Evolutionary conservation across 345 rosid species (phyloP).

Genomic region (Eucalyptus urophylla): DNA sequence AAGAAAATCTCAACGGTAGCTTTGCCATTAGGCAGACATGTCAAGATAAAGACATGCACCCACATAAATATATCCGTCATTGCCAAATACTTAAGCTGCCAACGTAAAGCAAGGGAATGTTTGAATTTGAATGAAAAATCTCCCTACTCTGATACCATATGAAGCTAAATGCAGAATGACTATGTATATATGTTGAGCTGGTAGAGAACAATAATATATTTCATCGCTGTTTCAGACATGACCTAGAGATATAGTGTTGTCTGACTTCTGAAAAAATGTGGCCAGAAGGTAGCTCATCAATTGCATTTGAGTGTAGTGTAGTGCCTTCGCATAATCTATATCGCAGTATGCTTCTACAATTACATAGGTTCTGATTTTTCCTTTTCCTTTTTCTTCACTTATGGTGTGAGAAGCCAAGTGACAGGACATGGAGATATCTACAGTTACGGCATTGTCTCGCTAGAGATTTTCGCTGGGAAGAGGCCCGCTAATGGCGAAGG

Average conservation of each 20-base stretch:
- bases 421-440: conserved; percentile 4
- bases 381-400: not conserved
- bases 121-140: not conserved
- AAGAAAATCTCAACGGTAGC: not conserved
- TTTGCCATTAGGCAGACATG: not conserved
- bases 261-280: not conserved
- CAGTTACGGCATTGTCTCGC: conserved; percentile 2
- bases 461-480: conserved; percentile 8
- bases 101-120: not conserved
- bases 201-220: not conserved
- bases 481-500: not conserved
- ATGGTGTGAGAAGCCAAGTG: not conserved
- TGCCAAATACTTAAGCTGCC: not conserved
- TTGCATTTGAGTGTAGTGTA: not conserved
- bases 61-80: not conserved
- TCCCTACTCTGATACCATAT: not conserved
- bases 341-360: not conserved
- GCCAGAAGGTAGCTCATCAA: not conserved
- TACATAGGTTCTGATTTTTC: not conserved
- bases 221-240: not conserved
- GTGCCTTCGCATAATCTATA: not conserved
- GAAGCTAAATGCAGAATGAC: not conserved
- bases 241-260: not conserved
- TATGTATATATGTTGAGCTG: not conserved
- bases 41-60: not conserved